Evolutionary conservation across 805 yeast genomes (phyloP).

Genomic region (Myxozyma mucilagina): DNA sequence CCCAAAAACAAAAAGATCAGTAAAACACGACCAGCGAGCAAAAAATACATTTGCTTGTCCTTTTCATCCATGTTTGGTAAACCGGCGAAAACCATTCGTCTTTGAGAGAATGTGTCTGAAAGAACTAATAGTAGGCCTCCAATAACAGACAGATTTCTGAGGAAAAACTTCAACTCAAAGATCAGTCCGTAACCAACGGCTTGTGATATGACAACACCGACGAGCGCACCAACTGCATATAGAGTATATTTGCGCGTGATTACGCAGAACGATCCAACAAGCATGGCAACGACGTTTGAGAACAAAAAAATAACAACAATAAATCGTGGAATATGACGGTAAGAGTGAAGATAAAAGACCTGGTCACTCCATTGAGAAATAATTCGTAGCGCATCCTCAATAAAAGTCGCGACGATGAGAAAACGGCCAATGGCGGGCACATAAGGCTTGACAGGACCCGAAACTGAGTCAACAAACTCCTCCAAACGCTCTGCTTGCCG

Average conservation of each 20-base stretch:
- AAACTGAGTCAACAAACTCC: conserved; percentile 24
- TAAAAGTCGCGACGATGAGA: conserved; percentile 88
- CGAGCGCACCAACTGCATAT: conserved; percentile 67
- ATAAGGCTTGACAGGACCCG: conserved; percentile 37
- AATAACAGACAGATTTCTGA: conserved; percentile 83
- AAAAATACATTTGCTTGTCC: conserved; percentile 74
- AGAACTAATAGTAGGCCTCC: conserved; percentile 90
- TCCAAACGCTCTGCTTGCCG: conserved; percentile 29
- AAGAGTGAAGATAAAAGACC: conserved; percentile 75
- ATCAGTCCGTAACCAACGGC: conserved; percentile 86
- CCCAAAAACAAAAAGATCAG: conserved; percentile 82
- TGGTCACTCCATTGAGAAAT: conserved; percentile 88
- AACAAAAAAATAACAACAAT: conserved; percentile 72
- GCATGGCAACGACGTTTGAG: conserved; percentile 67
- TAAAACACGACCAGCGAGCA: conserved; percentile 84
- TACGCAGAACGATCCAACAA: conserved; percentile 67
- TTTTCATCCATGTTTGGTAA: conserved; percentile 40
- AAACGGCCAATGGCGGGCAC: conserved; percentile 88
- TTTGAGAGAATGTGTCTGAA: conserved; percentile 80
- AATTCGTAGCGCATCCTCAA: conserved; percentile 85
- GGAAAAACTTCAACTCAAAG: conserved; percentile 75
- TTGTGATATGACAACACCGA: conserved; percentile 73
- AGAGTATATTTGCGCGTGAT: conserved; percentile 67
- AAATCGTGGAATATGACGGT: conserved; percentile 75
- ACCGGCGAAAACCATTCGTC: conserved; percentile 43